Evolutionary conservation across 1,284 basidiomycete species (phyloP).

Genomic region (Anthracocystis setariae): DNA sequence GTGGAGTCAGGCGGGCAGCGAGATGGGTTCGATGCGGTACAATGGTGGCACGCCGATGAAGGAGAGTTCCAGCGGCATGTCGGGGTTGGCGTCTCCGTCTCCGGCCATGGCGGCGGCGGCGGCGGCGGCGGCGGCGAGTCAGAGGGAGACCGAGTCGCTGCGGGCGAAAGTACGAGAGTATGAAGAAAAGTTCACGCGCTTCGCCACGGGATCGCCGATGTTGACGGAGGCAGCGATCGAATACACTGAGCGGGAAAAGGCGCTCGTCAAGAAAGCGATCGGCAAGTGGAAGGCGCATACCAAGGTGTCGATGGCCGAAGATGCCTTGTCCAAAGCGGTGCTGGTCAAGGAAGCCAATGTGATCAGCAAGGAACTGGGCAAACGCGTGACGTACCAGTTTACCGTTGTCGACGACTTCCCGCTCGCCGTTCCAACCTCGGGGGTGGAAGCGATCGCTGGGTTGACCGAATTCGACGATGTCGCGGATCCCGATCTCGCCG

Average conservation of each 20-base stretch:
- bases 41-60: slow-evolving; percentile 33
- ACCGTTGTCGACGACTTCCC: slow-evolving; percentile 84
- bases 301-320: slow-evolving; percentile 80
- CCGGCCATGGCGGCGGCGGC: slow-evolving; percentile 19
- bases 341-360: slow-evolving; percentile 90
- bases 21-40: slow-evolving; percentile 40
- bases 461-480: slow-evolving; percentile 86
- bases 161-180: slow-evolving; percentile 60
- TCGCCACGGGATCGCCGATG: slow-evolving; percentile 33
- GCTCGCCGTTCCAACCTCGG: slow-evolving; percentile 81
- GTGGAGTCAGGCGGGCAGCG: slow-evolving; percentile 56
- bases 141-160: slow-evolving; percentile 49
- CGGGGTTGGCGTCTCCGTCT: slow-evolving; percentile 9
- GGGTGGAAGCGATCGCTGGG: slow-evolving; percentile 81
- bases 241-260: slow-evolving; percentile 43
- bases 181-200: slow-evolving; percentile 51
- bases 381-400: slow-evolving; percentile 90
- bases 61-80: slow-evolving; percentile 7
- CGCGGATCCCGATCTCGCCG: slow-evolving; percentile 53
- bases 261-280: slow-evolving; percentile 74
- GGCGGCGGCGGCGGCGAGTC: not conserved
- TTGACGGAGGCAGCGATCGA: slow-evolving; percentile 27
- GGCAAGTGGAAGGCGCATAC: slow-evolving; percentile 79
- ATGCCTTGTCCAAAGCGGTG: slow-evolving; percentile 84
- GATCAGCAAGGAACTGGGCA: slow-evolving; percentile 72